phyloP scores from a whole-genome alignment of 768 basidiomycete genomes.

The Lactarius akahatsu region DNA sequence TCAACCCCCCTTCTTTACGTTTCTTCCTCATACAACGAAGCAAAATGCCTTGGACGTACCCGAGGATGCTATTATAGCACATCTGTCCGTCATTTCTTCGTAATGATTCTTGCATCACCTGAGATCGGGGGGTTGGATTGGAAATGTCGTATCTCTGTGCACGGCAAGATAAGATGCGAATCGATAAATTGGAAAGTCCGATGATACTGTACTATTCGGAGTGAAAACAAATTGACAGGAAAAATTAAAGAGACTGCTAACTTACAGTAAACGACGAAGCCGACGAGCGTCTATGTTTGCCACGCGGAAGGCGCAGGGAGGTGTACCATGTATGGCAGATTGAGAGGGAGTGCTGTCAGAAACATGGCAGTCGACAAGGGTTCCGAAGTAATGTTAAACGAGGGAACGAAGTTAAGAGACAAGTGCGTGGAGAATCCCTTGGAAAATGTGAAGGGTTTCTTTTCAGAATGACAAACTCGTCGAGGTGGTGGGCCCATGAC shows the following conservation, averaged over 20 bases:
- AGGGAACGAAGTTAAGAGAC: not conserved
- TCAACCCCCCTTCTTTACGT: not conserved
- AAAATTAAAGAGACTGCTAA: not conserved
- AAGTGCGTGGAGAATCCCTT: not conserved
- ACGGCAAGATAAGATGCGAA: not conserved
- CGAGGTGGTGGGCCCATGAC: not conserved
- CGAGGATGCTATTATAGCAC: not conserved
- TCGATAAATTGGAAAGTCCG: not conserved
- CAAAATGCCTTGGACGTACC: constrained; percentile 11
- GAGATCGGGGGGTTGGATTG: not conserved
- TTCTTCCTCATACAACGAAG: constrained; percentile 5
- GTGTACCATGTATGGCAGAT: not conserved
- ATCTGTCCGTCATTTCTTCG: not conserved
- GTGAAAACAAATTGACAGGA: not conserved
- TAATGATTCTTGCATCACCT: not conserved
- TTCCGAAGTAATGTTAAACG: not conserved
- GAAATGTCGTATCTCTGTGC: not conserved
- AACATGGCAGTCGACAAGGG: not conserved
- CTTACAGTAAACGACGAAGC: not conserved
- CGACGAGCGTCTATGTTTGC: not conserved
- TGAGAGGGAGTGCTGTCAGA: not conserved
- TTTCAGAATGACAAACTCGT: not conserved
- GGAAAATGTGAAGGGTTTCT: not conserved
- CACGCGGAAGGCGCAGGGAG: not conserved
- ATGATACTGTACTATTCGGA: not conserved